Conservation (phyloP, 2,329 filamentous ascomycete species). For the Fusarium sp. region DNA sequence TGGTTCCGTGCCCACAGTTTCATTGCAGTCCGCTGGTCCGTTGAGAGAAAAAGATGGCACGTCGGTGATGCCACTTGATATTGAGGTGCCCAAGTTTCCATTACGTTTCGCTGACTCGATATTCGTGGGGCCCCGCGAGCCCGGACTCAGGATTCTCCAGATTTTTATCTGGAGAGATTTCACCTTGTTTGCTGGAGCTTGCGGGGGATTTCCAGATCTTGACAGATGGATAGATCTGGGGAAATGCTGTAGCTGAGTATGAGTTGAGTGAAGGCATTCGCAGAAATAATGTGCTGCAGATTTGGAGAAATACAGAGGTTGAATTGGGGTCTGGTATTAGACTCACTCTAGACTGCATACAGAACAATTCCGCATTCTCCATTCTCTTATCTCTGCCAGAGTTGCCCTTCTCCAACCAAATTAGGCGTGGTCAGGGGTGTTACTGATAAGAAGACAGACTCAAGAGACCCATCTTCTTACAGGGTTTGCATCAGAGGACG, state of each 20-base stretch:
- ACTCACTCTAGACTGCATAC: constrained; percentile 1
- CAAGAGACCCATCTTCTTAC: neutral
- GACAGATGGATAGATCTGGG: neutral
- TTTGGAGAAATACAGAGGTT: constrained; percentile 25
- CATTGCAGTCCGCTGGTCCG: neutral
- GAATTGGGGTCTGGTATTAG: constrained; percentile 18
- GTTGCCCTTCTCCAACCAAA: constrained; percentile 28
- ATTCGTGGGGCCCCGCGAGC: constrained; percentile 43
- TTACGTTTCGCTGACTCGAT: constrained; percentile 39
- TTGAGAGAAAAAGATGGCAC: neutral
- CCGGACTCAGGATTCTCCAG: constrained; percentile 7
- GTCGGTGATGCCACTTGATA: constrained; percentile 12
- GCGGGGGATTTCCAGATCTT: constrained; percentile 19
- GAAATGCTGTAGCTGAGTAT: neutral
- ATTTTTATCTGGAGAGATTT: constrained; percentile 23
- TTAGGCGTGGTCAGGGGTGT: constrained; percentile 20
- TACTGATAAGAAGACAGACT: constrained; percentile 17
- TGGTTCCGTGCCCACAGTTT: constrained; percentile 23
- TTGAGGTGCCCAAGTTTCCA: constrained; percentile 22
- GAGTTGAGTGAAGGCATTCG: constrained; percentile 18
- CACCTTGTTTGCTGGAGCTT: constrained; percentile 38
- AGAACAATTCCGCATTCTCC: neutral
- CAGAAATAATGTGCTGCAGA: constrained; percentile 1
- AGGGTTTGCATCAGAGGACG: constrained; percentile 4
- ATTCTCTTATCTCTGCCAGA: constrained; percentile 23